Conservation (phyloP, 1,284 basidiomycete species). For the Sporisorium graminicola region DNA sequence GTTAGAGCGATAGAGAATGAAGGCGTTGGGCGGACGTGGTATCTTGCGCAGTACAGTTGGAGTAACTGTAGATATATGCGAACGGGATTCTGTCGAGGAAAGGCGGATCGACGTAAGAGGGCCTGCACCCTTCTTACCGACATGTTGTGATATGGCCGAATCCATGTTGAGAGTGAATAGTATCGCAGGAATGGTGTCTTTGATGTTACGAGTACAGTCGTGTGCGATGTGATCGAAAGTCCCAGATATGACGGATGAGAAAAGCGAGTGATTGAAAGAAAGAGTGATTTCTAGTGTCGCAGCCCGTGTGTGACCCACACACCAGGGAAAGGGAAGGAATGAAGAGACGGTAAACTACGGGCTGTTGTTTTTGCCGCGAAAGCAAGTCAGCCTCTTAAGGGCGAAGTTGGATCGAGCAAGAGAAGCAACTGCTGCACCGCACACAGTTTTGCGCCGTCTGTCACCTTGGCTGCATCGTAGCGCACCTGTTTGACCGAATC, state of each 20-base stretch:
- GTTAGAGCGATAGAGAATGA: slow-evolving; percentile 41
- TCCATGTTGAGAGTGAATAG: not conserved
- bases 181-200: not conserved
- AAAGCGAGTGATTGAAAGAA: not conserved
- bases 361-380: not conserved
- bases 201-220: not conserved
- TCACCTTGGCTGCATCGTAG: not conserved
- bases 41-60: slow-evolving; percentile 32
- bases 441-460: not conserved
- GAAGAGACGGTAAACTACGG: not conserved
- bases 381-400: slow-evolving; percentile 3
- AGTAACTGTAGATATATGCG: not conserved
- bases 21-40: slow-evolving; percentile 45
- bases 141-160: not conserved
- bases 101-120: not conserved
- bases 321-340: not conserved
- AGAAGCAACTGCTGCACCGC: not conserved
- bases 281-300: not conserved
- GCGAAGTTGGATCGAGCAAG: not conserved
- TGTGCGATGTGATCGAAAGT: too few species aligned
- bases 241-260: not conserved
- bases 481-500: not conserved
- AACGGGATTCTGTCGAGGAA: too few species aligned
- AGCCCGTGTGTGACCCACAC: not conserved
- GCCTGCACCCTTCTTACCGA: slow-evolving; percentile 1